phyloP scores from a whole-genome alignment of 2,329 filamentous ascomycete genomes.

The Ascochyta rabiei region DNA sequence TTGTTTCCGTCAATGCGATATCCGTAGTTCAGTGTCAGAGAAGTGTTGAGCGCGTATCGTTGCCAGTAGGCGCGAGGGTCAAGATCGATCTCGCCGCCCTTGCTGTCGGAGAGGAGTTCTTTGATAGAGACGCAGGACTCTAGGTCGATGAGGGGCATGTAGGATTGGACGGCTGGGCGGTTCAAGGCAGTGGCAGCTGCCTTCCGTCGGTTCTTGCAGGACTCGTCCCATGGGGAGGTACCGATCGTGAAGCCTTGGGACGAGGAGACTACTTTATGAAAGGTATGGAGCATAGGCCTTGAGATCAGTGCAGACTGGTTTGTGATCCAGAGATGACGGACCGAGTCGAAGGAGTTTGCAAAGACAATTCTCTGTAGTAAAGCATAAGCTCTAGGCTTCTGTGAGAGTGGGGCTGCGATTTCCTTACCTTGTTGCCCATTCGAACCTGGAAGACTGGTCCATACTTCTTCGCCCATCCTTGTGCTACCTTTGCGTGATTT shows the following conservation, averaged over 20 bases:
- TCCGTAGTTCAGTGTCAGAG: conserved; percentile 79
- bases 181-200: conserved; percentile 80
- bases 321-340: conserved; percentile 76
- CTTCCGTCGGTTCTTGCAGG: conserved; percentile 76
- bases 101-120: conserved; percentile 70
- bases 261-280: conserved; percentile 77
- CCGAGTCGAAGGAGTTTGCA: conserved; percentile 77
- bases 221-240: conserved; percentile 83
- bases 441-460: conserved; percentile 58
- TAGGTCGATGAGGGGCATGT: conserved; percentile 82
- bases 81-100: conserved; percentile 66
- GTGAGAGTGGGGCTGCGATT: neutral
- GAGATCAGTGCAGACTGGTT: conserved; percentile 80
- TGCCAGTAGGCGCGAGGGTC: conserved; percentile 77
- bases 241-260: conserved; percentile 83
- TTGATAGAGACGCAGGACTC: conserved; percentile 75
- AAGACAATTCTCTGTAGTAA: conserved; percentile 68
- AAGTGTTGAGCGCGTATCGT: conserved; percentile 77
- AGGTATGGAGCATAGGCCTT: conserved; percentile 78
- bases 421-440: conserved; percentile 68
- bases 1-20: conserved; percentile 75
- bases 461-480: conserved; percentile 55
- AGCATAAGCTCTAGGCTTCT: conserved; percentile 6
- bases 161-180: conserved; percentile 74
- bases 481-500: conserved; percentile 54